Conservation (phyloP, 176 grass and related monocot species). For the Rhynchospora tenuis region DNA sequence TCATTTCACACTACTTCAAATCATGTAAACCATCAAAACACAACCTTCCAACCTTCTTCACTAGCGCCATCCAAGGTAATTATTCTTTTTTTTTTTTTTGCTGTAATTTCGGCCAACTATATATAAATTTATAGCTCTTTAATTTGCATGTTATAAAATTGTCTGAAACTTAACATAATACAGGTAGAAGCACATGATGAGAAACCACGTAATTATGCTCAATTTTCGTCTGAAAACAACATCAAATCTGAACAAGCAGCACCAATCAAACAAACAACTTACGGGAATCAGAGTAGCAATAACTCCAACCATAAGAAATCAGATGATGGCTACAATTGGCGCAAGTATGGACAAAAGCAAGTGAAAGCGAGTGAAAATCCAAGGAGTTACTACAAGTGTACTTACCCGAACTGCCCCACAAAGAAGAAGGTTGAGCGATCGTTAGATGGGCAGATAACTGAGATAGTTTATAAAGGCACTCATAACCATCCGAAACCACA, state of each 20-base stretch:
- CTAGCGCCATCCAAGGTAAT: conserved; percentile 49
- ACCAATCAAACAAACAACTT: not conserved
- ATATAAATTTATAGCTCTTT: not conserved
- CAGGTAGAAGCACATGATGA: conserved; percentile 14
- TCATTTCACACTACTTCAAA: conserved; percentile 50
- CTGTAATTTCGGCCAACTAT: not conserved
- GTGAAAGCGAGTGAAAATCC: conserved; percentile 46
- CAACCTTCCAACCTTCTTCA: conserved; percentile 11
- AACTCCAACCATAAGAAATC: conserved; percentile 26
- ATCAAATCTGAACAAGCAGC: conserved; percentile 12
- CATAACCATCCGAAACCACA: conserved; percentile 41
- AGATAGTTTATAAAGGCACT: conserved; percentile 44
- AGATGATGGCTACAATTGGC: conserved; percentile 46
- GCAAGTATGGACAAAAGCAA: conserved; percentile 47
- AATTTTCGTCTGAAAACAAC: conserved; percentile 19
- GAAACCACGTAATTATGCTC: conserved; percentile 4
- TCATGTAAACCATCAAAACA: not conserved
- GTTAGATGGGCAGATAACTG: conserved; percentile 34
- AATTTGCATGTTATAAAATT: not conserved
- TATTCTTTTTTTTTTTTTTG: not conserved
- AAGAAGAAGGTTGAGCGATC: conserved; percentile 50
- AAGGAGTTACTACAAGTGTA: conserved; percentile 49
- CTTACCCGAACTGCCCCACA: conserved; percentile 25
- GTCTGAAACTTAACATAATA: not conserved
- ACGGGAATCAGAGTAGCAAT: not conserved